Percentiles rank a stretch among this genome's conserved stretches.
phyloP scores from a whole-genome alignment of 1,284 basidiomycete genomes.

The Trichosporon sp. region DNA sequence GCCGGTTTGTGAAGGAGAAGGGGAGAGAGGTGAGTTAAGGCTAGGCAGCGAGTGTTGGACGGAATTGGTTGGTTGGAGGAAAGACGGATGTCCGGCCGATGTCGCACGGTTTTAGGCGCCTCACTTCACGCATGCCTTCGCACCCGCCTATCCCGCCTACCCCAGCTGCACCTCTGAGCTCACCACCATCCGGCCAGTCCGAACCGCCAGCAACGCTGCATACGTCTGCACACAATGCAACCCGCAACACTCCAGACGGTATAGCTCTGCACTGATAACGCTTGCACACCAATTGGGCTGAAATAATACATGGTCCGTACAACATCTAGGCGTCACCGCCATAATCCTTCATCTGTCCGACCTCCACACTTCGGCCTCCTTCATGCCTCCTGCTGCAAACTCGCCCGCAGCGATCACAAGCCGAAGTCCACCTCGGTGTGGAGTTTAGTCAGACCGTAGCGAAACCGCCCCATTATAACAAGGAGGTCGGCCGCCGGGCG shows the following conservation, averaged over 20 bases:
- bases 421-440: neutral
- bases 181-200: neutral
- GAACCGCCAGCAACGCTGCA: neutral
- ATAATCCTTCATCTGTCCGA: slow-evolving; percentile 1
- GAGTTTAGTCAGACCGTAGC: slow-evolving; percentile 35
- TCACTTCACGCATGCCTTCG: neutral
- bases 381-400: neutral
- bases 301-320: neutral
- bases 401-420: neutral
- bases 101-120: slow-evolving; percentile 3
- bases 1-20: slow-evolving; percentile 7
- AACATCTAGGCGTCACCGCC: slow-evolving; percentile 1
- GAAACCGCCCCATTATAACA: slow-evolving; percentile 41
- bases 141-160: neutral
- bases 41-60: slow-evolving; percentile 3
- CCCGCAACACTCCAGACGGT: neutral
- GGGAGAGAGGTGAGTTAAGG: neutral
- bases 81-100: slow-evolving; percentile 8
- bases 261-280: neutral
- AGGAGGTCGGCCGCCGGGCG: slow-evolving; percentile 41
- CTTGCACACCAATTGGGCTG: neutral
- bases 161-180: neutral
- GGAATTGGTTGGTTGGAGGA: slow-evolving; percentile 6
- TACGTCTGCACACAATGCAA: too few species aligned
- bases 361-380: neutral